Evolutionary conservation across 1,284 basidiomycete genomes (phyloP).

Genomic region (Sporisorium iseilematis-ciliati): DNA sequence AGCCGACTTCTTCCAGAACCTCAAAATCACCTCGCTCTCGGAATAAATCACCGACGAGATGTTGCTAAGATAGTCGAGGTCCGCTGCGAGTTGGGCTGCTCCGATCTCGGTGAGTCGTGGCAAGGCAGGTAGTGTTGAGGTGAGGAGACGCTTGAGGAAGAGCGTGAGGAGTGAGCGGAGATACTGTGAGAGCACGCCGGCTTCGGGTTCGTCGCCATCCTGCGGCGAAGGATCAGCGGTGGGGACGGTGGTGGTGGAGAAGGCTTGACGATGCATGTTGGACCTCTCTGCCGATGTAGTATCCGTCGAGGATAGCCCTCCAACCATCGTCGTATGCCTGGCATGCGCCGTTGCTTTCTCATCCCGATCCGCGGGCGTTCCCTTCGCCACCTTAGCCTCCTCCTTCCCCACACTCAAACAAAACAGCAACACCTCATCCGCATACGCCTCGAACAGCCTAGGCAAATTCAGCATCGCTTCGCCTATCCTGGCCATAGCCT

Average conservation of each 20-base stretch:
- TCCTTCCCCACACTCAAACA: conserved; percentile 67
- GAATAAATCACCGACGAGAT: conserved; percentile 83
- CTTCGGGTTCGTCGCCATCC: conserved; percentile 47
- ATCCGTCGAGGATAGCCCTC: background rate
- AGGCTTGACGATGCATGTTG: conserved; percentile 36
- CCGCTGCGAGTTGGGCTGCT: conserved; percentile 84
- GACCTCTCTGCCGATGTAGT: conserved; percentile 23
- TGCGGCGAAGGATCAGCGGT: conserved; percentile 31
- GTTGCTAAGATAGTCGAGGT: conserved; percentile 88
- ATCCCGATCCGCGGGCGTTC: conserved; percentile 72
- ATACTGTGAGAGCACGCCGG: conserved; percentile 78
- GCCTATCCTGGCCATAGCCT: conserved; percentile 86
- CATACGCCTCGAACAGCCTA: conserved; percentile 91
- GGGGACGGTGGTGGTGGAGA: conserved; percentile 56
- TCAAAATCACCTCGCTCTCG: conserved; percentile 25
- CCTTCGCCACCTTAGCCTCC: conserved; percentile 70
- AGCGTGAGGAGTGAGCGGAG: conserved; percentile 80
- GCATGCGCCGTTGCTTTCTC: conserved; percentile 3
- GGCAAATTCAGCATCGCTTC: conserved; percentile 94
- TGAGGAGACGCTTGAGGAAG: conserved; percentile 73
- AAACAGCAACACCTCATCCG: conserved; percentile 85
- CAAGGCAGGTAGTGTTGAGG: conserved; percentile 72
- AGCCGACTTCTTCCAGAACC: conserved; percentile 31
- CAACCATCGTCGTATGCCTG: conserved; percentile 21
- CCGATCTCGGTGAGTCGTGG: conserved; percentile 76